Evolutionary conservation across 2,329 filamentous ascomycete genomes (phyloP).

Genomic region (Mycosphaerella sp.): DNA sequence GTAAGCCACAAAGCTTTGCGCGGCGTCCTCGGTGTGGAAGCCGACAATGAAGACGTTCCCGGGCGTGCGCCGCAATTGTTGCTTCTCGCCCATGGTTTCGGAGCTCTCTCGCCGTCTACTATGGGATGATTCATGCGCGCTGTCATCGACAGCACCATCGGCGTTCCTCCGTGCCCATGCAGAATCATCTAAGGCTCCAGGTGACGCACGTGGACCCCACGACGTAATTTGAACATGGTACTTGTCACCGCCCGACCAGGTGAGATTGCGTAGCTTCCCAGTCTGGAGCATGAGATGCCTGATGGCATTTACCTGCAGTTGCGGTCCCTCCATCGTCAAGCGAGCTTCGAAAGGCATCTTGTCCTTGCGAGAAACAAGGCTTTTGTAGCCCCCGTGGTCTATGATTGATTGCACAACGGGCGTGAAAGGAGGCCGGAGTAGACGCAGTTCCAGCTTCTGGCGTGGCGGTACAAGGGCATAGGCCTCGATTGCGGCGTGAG

Average conservation of each 20-base stretch:
- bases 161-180: constrained; percentile 8
- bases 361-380: constrained; percentile 24
- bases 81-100: constrained; percentile 2
- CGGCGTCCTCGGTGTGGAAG: constrained; percentile 51
- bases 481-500: constrained; percentile 36
- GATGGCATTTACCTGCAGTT: constrained; percentile 22
- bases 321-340: constrained; percentile 32
- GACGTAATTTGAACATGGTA: constrained; percentile 21
- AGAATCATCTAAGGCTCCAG: neutral
- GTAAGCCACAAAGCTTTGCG: constrained; percentile 45
- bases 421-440: constrained; percentile 33
- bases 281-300: constrained; percentile 25
- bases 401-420: constrained; percentile 33
- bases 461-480: constrained; percentile 49
- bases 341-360: constrained; percentile 31
- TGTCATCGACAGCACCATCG: constrained; percentile 1
- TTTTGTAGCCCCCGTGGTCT: constrained; percentile 31
- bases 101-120: neutral
- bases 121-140: neutral
- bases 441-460: constrained; percentile 31
- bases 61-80: constrained; percentile 40
- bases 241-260: constrained; percentile 28
- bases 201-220: constrained; percentile 23
- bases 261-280: constrained; percentile 22
- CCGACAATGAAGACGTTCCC: constrained; percentile 42